Conservation (phyloP, 148 eudicot species). For the Dianthus caryophyllus region DNA sequence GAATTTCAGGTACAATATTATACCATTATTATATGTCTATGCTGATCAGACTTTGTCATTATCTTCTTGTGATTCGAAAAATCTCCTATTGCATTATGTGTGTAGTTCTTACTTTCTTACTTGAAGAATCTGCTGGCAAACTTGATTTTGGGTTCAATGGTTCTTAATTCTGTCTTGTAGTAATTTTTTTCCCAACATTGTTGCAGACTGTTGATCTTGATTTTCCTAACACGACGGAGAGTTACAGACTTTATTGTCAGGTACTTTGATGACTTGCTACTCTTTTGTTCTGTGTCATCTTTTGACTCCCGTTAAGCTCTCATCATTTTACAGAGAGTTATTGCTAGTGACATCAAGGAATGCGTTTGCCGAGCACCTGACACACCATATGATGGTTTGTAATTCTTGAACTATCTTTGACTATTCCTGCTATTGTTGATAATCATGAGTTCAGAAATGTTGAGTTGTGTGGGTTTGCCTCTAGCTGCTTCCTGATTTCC, state of each 20-base stretch:
- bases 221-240: constrained; percentile 83
- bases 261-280: constrained; percentile 30
- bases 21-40: not conserved
- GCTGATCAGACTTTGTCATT: not conserved
- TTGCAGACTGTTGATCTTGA: constrained; percentile 77
- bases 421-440: not conserved
- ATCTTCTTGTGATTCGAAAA: not conserved
- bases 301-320: constrained; percentile 2
- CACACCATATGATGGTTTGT: constrained; percentile 91
- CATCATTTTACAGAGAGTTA: constrained; percentile 59
- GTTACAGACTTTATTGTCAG: constrained; percentile 89
- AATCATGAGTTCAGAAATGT: not conserved
- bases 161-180: not conserved
- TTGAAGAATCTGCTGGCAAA: not conserved
- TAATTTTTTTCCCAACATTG: constrained; percentile 9
- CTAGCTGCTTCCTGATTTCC: not conserved
- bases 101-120: not conserved
- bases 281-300: not conserved
- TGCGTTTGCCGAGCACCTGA: constrained; percentile 98
- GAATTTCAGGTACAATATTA: constrained; percentile 74
- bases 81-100: not conserved
- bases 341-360: constrained; percentile 93
- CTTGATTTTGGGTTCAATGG: not conserved
- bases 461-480: not conserved
- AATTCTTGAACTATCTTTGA: constrained; percentile 6